Conservation (phyloP, 345 rosid species). For the Eutrema yunnanense region DNA sequence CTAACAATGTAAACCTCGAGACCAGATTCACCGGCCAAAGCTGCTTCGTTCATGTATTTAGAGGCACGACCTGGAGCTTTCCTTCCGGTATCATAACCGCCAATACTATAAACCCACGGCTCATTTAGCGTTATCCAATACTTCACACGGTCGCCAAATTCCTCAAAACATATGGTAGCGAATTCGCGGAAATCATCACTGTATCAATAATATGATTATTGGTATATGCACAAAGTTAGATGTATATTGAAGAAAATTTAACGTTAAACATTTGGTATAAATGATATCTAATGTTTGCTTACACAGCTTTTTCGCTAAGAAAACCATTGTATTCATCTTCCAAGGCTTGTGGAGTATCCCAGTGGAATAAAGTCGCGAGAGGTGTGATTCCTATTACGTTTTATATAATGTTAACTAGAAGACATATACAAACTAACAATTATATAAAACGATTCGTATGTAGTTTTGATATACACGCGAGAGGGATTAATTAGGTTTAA, state of each 20-base stretch:
- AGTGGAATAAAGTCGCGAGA: slow-evolving; percentile 41
- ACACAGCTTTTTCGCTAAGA: slow-evolving; percentile 31
- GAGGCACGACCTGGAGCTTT: slow-evolving; percentile 36
- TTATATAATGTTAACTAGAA: neutral
- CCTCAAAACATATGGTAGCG: slow-evolving; percentile 31
- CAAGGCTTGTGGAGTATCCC: slow-evolving; percentile 45
- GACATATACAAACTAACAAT: neutral
- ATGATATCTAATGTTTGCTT: slow-evolving; percentile 5
- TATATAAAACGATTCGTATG: neutral
- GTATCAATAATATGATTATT: neutral
- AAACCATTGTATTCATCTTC: slow-evolving; percentile 44
- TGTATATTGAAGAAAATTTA: neutral
- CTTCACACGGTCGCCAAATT: slow-evolving; percentile 46
- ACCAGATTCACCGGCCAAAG: slow-evolving; percentile 30
- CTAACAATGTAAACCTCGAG: slow-evolving; percentile 20
- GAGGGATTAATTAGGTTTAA: neutral
- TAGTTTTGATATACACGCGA: neutral
- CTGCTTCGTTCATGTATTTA: slow-evolving; percentile 10
- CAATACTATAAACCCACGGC: slow-evolving; percentile 29
- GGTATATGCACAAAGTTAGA: neutral
- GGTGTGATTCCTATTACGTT: slow-evolving; percentile 34
- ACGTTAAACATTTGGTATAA: neutral
- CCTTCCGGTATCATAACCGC: slow-evolving; percentile 25
- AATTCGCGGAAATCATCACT: slow-evolving; percentile 41
- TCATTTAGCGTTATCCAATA: slow-evolving; percentile 45